Percentiles rank a stretch among this genome's conserved stretches.
Evolutionary conservation across 169 alveolate species (phyloP).

Genomic region (Plasmodium cynomolgi): DNA sequence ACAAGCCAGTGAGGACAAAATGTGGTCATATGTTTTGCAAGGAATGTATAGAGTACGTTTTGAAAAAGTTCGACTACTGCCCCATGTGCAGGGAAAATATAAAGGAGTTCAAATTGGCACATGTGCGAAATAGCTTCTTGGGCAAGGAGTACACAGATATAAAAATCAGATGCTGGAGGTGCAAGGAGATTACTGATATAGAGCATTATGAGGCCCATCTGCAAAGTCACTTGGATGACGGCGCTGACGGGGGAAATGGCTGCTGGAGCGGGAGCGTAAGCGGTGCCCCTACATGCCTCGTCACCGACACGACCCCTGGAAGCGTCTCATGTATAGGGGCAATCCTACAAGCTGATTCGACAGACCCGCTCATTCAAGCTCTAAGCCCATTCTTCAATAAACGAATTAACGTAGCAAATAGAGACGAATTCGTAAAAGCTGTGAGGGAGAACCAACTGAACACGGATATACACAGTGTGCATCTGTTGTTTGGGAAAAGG

Average conservation of each 20-base stretch:
- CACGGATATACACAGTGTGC: not conserved
- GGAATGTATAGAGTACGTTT: slow-evolving; percentile 75
- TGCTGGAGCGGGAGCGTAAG: not conserved
- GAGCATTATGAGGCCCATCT: slow-evolving; percentile 39
- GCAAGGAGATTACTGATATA: slow-evolving; percentile 29
- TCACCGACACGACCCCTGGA: not conserved
- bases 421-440: not conserved
- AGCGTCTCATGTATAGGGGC: not conserved
- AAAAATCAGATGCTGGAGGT: slow-evolving; percentile 24
- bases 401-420: not conserved
- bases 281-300: not conserved
- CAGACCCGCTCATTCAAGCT: not conserved
- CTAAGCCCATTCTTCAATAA: not conserved
- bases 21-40: slow-evolving; percentile 79
- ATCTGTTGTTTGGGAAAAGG: not conserved
- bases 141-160: slow-evolving; percentile 31
- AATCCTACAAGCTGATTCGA: not conserved
- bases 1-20: slow-evolving; percentile 77
- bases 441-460: not conserved
- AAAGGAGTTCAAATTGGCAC: slow-evolving; percentile 23
- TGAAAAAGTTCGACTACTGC: slow-evolving; percentile 39
- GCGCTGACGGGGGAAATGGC: not conserved
- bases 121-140: not conserved
- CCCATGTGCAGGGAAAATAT: slow-evolving; percentile 41
- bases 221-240: not conserved